phyloP scores from a whole-genome alignment of 139 green algal genomes.

The Volvox africanus region DNA sequence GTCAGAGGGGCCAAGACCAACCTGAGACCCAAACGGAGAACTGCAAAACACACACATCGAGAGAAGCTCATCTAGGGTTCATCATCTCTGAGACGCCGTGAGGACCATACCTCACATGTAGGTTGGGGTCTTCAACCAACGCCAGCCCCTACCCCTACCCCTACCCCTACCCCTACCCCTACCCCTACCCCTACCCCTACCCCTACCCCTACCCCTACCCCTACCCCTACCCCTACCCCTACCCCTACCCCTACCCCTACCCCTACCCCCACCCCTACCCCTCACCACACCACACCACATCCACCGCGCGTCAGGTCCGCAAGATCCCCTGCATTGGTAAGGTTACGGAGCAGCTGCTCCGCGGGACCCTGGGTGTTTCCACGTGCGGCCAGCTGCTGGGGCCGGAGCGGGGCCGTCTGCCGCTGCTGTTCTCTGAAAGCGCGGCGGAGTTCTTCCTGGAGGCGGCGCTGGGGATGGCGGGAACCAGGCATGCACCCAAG shows the following conservation, averaged over 20 bases:
- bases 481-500: constrained; percentile 50
- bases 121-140: too few species aligned
- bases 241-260: not conserved
- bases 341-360: constrained; percentile 82
- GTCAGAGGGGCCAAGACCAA: too few species aligned
- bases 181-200: too few species aligned
- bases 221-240: not conserved
- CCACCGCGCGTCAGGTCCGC: constrained; percentile 2
- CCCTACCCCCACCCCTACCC: not conserved
- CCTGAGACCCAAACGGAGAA: too few species aligned
- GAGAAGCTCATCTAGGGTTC: too few species aligned
- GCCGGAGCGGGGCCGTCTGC: constrained; percentile 66
- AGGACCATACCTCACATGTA: too few species aligned
- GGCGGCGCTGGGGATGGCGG: constrained; percentile 61
- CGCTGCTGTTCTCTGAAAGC: constrained; percentile 74
- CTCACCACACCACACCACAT: not conserved
- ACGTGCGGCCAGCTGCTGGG: constrained; percentile 74
- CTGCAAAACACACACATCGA: too few species aligned
- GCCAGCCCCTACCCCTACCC: too few species aligned
- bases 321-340: constrained; percentile 83
- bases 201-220: too few species aligned
- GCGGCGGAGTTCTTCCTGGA: constrained; percentile 76
- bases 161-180: too few species aligned
- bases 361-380: constrained; percentile 66
- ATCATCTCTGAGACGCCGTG: too few species aligned